A percentile compares a stretch with the other conserved stretches of the same genome.
These are phyloP conservation scores for Sporopachydermia quercuum DNA, from an alignment of 805 yeast genomes.

Conservation along the genomic window DNA sequence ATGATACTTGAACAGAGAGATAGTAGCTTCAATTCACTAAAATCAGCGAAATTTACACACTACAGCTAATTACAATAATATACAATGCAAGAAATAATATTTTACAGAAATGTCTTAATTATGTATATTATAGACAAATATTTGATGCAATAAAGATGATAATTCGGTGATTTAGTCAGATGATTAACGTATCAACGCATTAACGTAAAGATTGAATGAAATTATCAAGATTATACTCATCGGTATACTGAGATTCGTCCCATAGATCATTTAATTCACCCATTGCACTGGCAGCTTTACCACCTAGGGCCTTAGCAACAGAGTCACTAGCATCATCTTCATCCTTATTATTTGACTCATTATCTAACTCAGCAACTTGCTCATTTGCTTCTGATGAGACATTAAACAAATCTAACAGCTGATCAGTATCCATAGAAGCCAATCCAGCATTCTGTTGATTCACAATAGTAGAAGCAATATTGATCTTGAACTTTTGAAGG, in stretches of 20 bases:
- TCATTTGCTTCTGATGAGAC: conserved; percentile 35
- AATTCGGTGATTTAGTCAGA: too few relatives aligned
- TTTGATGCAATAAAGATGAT: too few relatives aligned
- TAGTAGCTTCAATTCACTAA: too few relatives aligned
- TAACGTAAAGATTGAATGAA: conserved; percentile 68
- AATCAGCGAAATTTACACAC: too few relatives aligned
- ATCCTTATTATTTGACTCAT: conserved; percentile 20
- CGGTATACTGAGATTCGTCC: conserved; percentile 95
- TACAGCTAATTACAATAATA: too few relatives aligned
- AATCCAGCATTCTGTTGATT: conserved; percentile 96
- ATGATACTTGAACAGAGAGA: too few relatives aligned
- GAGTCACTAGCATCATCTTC: conserved; percentile 17
- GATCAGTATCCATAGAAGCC: conserved; percentile 92
- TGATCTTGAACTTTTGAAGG: conserved; percentile 90
- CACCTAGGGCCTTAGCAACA: conserved; percentile 26
- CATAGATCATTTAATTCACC: conserved; percentile 87
- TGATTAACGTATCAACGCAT: too few relatives aligned
- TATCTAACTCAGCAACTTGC: conserved; percentile 17
- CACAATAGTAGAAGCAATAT: conserved; percentile 89
- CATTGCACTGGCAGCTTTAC: conserved; percentile 73
- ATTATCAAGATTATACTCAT: conserved; percentile 87
- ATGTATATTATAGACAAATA: too few relatives aligned
- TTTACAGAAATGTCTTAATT: too few relatives aligned
- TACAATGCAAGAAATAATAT: too few relatives aligned
- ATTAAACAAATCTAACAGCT: conserved; percentile 77